phyloP scores from a whole-genome alignment of 257 asterid species.

The Solanum pennellii region DNA sequence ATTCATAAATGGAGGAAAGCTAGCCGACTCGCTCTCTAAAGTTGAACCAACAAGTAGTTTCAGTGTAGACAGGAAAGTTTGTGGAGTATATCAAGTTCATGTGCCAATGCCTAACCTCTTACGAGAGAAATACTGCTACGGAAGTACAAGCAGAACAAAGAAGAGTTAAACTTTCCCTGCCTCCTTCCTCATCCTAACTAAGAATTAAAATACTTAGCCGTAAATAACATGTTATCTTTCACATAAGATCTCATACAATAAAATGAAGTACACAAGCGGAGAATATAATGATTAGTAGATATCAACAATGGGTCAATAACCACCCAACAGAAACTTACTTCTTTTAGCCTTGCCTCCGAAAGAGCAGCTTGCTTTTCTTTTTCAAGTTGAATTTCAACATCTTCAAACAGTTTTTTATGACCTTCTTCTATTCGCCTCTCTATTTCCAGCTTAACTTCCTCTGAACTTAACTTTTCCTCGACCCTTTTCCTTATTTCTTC shows the following conservation, averaged over 20 bases:
- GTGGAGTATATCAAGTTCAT: not conserved
- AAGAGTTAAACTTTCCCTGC: not conserved
- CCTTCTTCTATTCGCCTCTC: constrained; percentile 61
- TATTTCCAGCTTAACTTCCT: constrained; percentile 56
- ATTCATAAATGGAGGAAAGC: not conserved
- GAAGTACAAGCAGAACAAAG: not conserved
- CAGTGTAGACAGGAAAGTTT: not conserved
- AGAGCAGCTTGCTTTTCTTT: constrained; percentile 82
- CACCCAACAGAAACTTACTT: constrained; percentile 36
- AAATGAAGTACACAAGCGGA: not conserved
- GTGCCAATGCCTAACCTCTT: not conserved
- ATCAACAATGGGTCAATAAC: not conserved
- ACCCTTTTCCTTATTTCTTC: constrained; percentile 77
- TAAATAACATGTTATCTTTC: not conserved
- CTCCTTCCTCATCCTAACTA: not conserved
- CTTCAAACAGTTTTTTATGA: constrained; percentile 52
- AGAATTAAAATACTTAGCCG: not conserved
- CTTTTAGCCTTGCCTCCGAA: constrained; percentile 74
- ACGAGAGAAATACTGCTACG: not conserved
- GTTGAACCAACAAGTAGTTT: not conserved
- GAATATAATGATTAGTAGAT: not conserved
- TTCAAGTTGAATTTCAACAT: constrained; percentile 62
- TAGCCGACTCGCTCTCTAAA: not conserved
- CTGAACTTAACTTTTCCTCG: constrained; percentile 66
- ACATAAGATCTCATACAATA: not conserved